Evolutionary conservation across 805 yeast genomes (phyloP).

Genomic region (Naumovozyma castellii): DNA sequence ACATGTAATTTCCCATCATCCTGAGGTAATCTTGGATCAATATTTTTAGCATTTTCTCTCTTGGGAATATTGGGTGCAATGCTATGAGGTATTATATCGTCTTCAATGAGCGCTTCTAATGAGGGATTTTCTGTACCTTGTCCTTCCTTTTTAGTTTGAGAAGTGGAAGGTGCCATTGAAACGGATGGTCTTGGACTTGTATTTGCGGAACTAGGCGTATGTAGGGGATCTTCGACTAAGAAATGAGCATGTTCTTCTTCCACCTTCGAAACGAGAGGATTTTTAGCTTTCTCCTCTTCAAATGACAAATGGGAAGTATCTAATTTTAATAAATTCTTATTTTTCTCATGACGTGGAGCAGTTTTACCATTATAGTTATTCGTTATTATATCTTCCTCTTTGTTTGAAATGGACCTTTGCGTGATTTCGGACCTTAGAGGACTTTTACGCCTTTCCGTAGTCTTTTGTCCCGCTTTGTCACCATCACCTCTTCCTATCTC

Average conservation of each 20-base stretch:
- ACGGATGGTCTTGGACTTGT: slow-evolving; percentile 17
- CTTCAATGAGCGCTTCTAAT: slow-evolving; percentile 9
- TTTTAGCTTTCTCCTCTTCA: neutral
- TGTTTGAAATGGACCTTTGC: neutral
- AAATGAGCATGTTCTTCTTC: slow-evolving; percentile 68
- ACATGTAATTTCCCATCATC: slow-evolving; percentile 87
- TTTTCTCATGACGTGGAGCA: too few relatives aligned
- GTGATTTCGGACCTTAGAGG: neutral
- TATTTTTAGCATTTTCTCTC: slow-evolving; percentile 37
- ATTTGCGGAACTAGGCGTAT: slow-evolving; percentile 26
- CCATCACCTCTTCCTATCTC: too few relatives aligned
- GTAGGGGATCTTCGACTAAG: slow-evolving; percentile 57
- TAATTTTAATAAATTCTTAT: too few relatives aligned
- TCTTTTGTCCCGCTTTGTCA: too few relatives aligned
- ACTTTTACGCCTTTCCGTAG: neutral
- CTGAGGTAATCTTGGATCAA: slow-evolving; percentile 58
- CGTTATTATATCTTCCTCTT: neutral
- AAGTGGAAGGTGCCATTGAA: slow-evolving; percentile 2
- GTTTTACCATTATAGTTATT: too few relatives aligned
- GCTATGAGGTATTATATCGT: neutral
- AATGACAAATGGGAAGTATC: neutral
- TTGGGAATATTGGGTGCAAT: slow-evolving; percentile 17
- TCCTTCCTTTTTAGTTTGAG: neutral
- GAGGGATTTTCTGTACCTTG: neutral
- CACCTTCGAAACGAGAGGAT: neutral